Conservation (phyloP, 179 eudicot species). For the Silene noctiflora region DNA sequence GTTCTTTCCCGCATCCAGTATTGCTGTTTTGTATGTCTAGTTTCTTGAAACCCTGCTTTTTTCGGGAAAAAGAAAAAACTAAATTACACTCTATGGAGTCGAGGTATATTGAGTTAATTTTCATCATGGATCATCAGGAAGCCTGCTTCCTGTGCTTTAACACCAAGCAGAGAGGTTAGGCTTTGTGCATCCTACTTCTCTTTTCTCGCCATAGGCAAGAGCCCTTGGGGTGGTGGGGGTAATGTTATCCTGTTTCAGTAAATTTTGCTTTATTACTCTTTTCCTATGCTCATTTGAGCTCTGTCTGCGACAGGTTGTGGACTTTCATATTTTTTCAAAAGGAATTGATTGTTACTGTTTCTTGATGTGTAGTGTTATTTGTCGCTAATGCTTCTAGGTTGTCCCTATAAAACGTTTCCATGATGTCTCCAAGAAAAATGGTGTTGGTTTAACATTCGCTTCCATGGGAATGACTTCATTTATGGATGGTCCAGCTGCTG, state of each 20-base stretch:
- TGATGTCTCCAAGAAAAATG: conserved; percentile 60
- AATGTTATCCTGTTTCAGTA: background rate
- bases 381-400: conserved; percentile 36
- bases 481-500: conserved; percentile 78
- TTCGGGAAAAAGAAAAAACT: background rate
- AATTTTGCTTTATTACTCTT: background rate
- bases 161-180: background rate
- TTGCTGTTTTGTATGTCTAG: background rate
- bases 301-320: background rate
- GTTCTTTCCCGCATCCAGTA: conserved; percentile 17
- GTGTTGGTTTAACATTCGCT: conserved; percentile 78
- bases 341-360: background rate
- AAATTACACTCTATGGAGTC: no score
- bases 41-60: background rate
- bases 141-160: background rate
- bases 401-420: conserved; percentile 72
- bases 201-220: background rate
- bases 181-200: background rate
- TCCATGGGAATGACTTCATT: conserved; percentile 84
- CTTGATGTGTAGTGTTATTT: background rate
- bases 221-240: background rate
- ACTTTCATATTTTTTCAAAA: background rate
- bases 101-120: background rate
- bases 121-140: no score
- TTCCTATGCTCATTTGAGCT: background rate